Conservation (phyloP, 345 rosid genomes). For the Gossypium thurberi region DNA sequence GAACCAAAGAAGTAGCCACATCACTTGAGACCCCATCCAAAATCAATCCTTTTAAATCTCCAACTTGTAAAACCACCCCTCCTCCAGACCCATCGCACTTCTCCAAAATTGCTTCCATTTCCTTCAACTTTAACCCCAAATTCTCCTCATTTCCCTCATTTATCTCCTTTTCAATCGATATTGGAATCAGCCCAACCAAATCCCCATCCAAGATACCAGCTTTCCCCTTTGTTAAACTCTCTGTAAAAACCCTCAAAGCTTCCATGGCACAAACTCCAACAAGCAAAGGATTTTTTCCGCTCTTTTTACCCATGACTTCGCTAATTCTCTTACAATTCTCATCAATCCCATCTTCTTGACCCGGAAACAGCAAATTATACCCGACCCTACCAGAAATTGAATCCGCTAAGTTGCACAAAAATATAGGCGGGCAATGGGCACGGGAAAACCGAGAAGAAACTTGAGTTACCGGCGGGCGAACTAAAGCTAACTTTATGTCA, state of each 20-base stretch:
- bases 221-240: conserved; percentile 27
- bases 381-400: conserved; percentile 28
- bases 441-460: conserved; percentile 24
- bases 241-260: conserved; percentile 38
- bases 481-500: conserved; percentile 51
- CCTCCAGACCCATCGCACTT: conserved; percentile 25
- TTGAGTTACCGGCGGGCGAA: conserved; percentile 46
- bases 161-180: conserved; percentile 41
- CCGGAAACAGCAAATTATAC: conserved; percentile 27
- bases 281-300: conserved; percentile 43
- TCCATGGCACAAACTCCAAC: conserved; percentile 42
- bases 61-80: conserved; percentile 38
- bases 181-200: conserved; percentile 32
- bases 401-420: conserved; percentile 41
- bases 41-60: conserved; percentile 39
- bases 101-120: conserved; percentile 23
- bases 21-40: conserved; percentile 19
- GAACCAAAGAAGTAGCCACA: conserved; percentile 28
- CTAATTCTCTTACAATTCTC: conserved; percentile 43
- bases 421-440: conserved; percentile 37
- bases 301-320: conserved; percentile 31
- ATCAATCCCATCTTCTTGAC: conserved; percentile 23
- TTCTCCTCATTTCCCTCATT: conserved; percentile 26
- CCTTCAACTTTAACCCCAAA: conserved; percentile 26
- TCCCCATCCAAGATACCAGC: conserved; percentile 32